Base-by-base conservation (phyloP, 345 rosid species). In the Camelina hispida region DNA sequence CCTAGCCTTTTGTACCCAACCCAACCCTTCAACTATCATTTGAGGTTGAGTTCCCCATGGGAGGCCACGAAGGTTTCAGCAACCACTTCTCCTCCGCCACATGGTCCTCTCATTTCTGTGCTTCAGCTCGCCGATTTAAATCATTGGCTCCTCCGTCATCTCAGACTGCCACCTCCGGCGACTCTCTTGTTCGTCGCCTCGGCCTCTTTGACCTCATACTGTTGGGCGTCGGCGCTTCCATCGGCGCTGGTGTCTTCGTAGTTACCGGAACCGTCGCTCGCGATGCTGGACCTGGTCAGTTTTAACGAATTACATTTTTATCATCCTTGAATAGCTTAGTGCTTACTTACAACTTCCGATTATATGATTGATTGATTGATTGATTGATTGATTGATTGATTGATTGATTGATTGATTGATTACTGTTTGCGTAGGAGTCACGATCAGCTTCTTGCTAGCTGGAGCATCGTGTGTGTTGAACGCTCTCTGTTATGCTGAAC, bases 231-330 rank as follows among this genome's bases (percentile, higher is more conserved):
- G 99, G 99, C 35, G 99, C 99, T 35, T 92, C 97, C 25, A 81
- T 95, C 56, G 99, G 97, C 22, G 97, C 99, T 69, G 97, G 97
- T 16, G 90, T 95, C 66, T 95, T 95, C 81, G 97, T 95, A 18
- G 87, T 95, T 76, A 92, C 97, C 56, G 99, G 98, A 56, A 88
- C 99, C 70, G 99, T 92, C 61, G 94, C 99, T 68, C 96, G 88
- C 6, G 99, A 95, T 37, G 90, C 91, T 0, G 99, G 99, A 42
- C 99, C 98, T 4, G 99, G 99, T 95, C 44, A 42, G 87, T 3
- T 25, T 25, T 2, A 3, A 25, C 28, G 28, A 25, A 25, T 25
- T 25, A 5, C 13, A 3, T 10, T 8, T 53, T 4, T 66, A 23
- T 51, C 25, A 51, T 20, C 35, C 18, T 17, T 46, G 9, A 52